phyloP scores from a whole-genome alignment of 2,329 filamentous ascomycete species.

The Colletotrichum sp. region DNA sequence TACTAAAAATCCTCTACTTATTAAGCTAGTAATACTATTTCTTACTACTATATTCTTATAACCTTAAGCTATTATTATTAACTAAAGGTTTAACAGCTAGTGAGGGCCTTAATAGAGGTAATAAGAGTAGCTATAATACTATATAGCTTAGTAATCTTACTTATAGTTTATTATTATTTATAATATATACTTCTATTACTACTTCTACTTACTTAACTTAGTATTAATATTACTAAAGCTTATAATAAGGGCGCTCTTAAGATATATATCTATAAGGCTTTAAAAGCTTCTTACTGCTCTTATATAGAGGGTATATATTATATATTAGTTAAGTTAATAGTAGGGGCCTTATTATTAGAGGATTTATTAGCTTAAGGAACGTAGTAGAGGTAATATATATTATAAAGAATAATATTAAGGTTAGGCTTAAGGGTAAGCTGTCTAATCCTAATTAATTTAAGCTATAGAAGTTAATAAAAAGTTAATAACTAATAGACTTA shows the following conservation, averaged over 20 bases:
- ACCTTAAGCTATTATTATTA: no score
- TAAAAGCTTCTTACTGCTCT: background rate
- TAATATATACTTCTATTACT: background rate
- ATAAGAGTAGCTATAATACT: background rate
- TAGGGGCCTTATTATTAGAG: no score
- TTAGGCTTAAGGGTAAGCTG: background rate
- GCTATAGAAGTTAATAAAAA: background rate
- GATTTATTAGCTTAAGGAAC: rapidly evolving
- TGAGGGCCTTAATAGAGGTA: background rate
- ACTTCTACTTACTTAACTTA: background rate
- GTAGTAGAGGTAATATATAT: background rate
- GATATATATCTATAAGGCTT: background rate
- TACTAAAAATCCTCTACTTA: no score
- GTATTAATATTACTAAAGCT: background rate
- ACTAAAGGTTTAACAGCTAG: no score
- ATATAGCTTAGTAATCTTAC: background rate
- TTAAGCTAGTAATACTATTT: no score
- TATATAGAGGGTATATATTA: background rate
- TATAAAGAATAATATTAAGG: background rate
- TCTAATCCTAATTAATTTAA: background rate
- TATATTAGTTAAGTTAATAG: background rate
- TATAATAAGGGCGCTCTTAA: background rate
- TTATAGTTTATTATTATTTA: background rate
- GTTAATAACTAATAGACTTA: no score
- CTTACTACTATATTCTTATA: no score